phyloP scores from a whole-genome alignment of 73 alveolate species.

The Halteria grandinella region DNA sequence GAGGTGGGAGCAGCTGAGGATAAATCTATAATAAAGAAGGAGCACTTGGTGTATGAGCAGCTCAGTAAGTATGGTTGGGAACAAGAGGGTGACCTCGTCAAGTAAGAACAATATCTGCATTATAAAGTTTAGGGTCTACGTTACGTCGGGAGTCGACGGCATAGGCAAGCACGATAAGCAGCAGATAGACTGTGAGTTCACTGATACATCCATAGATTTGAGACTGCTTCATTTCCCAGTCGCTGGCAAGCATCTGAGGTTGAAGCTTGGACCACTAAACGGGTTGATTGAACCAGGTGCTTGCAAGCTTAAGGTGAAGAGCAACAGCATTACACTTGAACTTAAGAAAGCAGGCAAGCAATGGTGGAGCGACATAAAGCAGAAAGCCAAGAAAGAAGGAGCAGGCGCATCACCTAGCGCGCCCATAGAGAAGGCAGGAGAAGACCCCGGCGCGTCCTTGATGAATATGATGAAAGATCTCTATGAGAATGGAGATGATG shows the following conservation, averaged over 20 bases:
- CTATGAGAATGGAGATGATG: conserved; percentile 70
- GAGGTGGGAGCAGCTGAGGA: no score
- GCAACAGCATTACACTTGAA: conserved; percentile 41
- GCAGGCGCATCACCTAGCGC: no score
- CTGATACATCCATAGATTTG: conserved; percentile 49
- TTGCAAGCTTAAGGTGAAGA: conserved; percentile 50
- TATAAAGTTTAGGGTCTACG: conserved; percentile 34
- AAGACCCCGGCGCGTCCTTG: conserved; percentile 48
- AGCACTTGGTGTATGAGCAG: neutral
- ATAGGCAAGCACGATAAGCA: conserved; percentile 33
- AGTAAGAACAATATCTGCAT: neutral
- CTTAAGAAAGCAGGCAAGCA: conserved; percentile 5
- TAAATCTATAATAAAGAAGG: neutral
- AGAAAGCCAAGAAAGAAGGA: conserved; percentile 27
- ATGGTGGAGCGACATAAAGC: conserved; percentile 56
- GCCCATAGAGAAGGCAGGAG: conserved; percentile 21
- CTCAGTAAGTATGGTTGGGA: conserved; percentile 33
- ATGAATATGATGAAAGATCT: conserved; percentile 77
- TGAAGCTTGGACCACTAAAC: conserved; percentile 34
- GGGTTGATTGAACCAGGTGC: conserved; percentile 39
- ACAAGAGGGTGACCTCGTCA: neutral
- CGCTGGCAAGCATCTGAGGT: conserved; percentile 53
- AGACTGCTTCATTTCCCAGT: conserved; percentile 43
- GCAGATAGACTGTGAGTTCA: conserved; percentile 38
- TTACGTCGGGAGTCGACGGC: conserved; percentile 55